phyloP scores from a whole-genome alignment of 2,329 filamentous ascomycete genomes.

The Chrysoporthe puriensis region DNA sequence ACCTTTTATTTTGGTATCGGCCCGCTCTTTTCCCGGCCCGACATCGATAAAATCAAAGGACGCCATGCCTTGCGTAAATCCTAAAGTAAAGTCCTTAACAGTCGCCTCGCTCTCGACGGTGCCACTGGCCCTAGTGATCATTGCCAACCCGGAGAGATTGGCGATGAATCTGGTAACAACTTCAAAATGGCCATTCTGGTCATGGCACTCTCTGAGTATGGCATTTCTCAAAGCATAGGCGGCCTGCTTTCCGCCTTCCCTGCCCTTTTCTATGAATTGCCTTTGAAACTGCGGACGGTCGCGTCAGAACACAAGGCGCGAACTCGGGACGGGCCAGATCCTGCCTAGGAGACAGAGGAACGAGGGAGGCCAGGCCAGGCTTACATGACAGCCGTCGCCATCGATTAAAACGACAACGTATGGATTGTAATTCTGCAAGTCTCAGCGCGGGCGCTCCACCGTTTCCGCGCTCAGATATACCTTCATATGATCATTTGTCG shows the following conservation, averaged over 20 bases:
- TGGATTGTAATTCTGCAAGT: slow-evolving; percentile 54
- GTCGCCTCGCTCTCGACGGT: slow-evolving; percentile 48
- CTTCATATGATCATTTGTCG: slow-evolving; percentile 50
- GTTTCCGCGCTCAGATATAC: slow-evolving; percentile 39
- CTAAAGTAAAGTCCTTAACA: slow-evolving; percentile 60
- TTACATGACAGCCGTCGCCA: slow-evolving; percentile 53
- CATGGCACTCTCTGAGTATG: slow-evolving; percentile 50
- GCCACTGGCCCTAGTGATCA: slow-evolving; percentile 54
- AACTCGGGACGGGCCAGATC: background rate
- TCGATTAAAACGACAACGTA: slow-evolving; percentile 66
- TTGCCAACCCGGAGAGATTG: slow-evolving; percentile 55
- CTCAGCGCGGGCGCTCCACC: slow-evolving; percentile 26
- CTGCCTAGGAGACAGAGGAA: background rate
- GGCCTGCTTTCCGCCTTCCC: slow-evolving; percentile 58
- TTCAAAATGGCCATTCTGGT: slow-evolving; percentile 55
- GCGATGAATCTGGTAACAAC: slow-evolving; percentile 61
- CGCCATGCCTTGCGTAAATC: slow-evolving; percentile 62
- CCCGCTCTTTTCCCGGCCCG: slow-evolving; percentile 60
- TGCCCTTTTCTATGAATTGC: slow-evolving; percentile 55
- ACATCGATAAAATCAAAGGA: slow-evolving; percentile 69
- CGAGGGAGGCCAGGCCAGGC: slow-evolving; percentile 28
- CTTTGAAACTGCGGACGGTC: slow-evolving; percentile 56
- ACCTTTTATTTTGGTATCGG: slow-evolving; percentile 66
- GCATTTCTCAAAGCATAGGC: slow-evolving; percentile 53
- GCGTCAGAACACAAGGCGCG: slow-evolving; percentile 7